A percentile compares a stretch with the other conserved stretches of the same genome.
These are phyloP conservation scores for Microbotryum intermedium DNA, from an alignment of 1,284 basidiomycete species.

Conservation along the genomic window DNA sequence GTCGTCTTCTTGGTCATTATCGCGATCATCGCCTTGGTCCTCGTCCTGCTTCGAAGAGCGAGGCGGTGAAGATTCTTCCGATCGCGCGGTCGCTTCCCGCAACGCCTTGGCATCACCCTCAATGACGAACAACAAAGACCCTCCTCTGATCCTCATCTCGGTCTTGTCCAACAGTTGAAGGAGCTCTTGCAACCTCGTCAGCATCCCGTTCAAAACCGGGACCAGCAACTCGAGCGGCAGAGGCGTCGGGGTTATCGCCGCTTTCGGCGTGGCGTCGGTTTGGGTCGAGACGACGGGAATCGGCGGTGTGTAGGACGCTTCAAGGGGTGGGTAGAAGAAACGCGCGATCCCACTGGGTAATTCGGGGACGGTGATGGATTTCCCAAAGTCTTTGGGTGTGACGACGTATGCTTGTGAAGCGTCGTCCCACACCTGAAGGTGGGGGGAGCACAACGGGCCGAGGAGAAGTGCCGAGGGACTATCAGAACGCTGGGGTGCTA, in stretches of 20 bases:
- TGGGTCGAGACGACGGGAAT: conserved; percentile 8
- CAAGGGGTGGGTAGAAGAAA: conserved; percentile 58
- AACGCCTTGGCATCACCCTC: conserved; percentile 57
- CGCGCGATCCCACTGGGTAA: conserved; percentile 63
- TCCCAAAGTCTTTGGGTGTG: conserved; percentile 72
- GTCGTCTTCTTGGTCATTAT: conserved; percentile 32
- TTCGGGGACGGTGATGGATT: conserved; percentile 57
- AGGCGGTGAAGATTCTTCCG: neutral
- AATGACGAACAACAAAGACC: conserved; percentile 72
- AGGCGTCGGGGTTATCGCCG: conserved; percentile 38
- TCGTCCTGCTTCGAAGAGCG: conserved; percentile 18
- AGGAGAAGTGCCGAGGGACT: neutral
- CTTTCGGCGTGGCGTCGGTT: conserved; percentile 9
- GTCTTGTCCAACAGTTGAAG: conserved; percentile 47
- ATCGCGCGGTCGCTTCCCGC: conserved; percentile 45
- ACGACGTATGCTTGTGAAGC: conserved; percentile 48
- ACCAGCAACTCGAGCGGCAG: conserved; percentile 53
- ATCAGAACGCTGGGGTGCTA: neutral
- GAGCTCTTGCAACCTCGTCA: conserved; percentile 53
- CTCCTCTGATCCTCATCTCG: conserved; percentile 73
- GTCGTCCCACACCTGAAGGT: conserved; percentile 61
- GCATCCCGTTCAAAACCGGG: conserved; percentile 53
- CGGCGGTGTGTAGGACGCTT: conserved; percentile 14
- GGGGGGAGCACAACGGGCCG: neutral
- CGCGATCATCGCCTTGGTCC: conserved; percentile 19